Evolutionary conservation across 176 grass and related monocot species (phyloP), one percentile per base, ranked within the genome.

Genomic region (Aegilops tauschii): DNA sequence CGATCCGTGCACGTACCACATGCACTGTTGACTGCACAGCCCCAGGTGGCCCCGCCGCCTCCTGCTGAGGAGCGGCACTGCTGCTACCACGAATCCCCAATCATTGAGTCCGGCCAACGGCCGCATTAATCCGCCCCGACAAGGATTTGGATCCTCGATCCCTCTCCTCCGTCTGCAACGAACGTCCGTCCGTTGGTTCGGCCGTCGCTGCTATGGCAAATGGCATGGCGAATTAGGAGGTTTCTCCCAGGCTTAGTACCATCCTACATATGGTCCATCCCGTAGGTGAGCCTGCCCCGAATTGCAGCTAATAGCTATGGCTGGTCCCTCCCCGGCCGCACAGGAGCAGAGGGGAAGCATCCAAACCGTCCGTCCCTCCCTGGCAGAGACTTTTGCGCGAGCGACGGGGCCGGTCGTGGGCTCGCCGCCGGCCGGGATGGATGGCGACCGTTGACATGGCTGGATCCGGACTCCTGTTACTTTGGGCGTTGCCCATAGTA

Each of bases 81-180:
- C 13, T 16, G 1, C 47, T 5, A 54, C 50, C 36, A 37, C 36
- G 36, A 37, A 83, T 77, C 65, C 69, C 70, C 81, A 93, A 93
- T 88, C 85, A 93, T 93, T 88, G 80, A 76, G 39, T 77, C 79
- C 29, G 36, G 83, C 88, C 83, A 90, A 72, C 92, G 69, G 62
- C 83, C 83, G 39, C 88, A 88, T 93, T 88, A 77, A 90, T 88
- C 88, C 62, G 21, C 34, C 87, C 81, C 63, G 82, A 85, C 85
- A 85, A 49, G 63, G 70, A 85, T 77, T 30, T 73, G 69, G 80
- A 76, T 76, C 70, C 28, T 77, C 47, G 74, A 77, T 56, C 59
- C 36, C n/a, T 58, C 36, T 69, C 59, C 34, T 30, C 23, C 73
- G 2, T 75, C 14, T 45, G 21, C n/a, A 17, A 47, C 39, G 9